Evolutionary conservation across 768 basidiomycete species (phyloP), one percentile per base, ranked within the genome.

Genomic region (Tephrocybe sp.): DNA sequence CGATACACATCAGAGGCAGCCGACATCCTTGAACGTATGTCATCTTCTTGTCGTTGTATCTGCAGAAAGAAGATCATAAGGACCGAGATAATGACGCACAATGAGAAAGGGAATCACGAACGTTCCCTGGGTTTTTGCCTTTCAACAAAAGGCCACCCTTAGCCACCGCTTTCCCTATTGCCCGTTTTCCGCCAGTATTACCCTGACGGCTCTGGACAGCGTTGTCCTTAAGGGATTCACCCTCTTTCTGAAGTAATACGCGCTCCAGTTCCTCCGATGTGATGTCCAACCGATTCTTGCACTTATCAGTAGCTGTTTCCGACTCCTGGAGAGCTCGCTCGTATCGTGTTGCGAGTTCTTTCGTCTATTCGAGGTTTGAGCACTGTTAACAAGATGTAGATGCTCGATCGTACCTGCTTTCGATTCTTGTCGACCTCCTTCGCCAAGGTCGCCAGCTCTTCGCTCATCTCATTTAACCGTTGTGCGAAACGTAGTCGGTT

Each of bases 371-470:
- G 34, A 26, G n/a, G 16, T 28, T 19, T 37, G 30, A 22, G 46
- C 13, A 15, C n/a, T 36, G 32, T 44, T 32, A 40, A 7, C 13
- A n/a, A 28, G 26, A 44, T 25, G 25, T 5, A 16, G 42, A 21
- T 9, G 24, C 24, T 32, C 15, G 6, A 38, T 60, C 76, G 44
- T 51, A 89, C 93, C 70, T 86, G 78, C 69, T 98, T 98, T 45
- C 96, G 75, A 64, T 89, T 88, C 74, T 92, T 94, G 57, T 99
- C 97, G 1, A 97, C 92, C 66, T 98, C 95, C 59, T 92, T 92
- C 0, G 84, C 82, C 4, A 98, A 72, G 9, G 79, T 86, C 15
- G 79, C 71, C 22, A 99, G 76, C 62, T 99, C 97, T n/a, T 98
- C 94, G 61, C 89, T 87, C 92, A 98, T 98, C 68, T 99, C 97